Conservation (phyloP, 2,329 filamentous ascomycete species). For the Byssoonygena ceratinophila region DNA sequence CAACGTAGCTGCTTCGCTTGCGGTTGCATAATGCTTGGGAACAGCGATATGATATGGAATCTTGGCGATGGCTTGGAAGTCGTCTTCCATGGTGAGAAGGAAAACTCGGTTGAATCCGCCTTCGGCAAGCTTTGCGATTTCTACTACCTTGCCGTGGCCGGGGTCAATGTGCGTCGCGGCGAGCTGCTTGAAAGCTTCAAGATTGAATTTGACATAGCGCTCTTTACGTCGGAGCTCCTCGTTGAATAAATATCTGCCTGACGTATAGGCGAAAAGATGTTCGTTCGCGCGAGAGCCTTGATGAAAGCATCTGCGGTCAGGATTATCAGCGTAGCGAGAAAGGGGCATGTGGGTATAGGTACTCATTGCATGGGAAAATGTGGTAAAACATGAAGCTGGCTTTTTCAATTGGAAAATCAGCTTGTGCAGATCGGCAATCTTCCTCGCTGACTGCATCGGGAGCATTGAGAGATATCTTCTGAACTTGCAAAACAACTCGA, state of each 20-base stretch:
- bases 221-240: constrained; percentile 11
- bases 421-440: not conserved
- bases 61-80: constrained; percentile 20
- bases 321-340: not conserved
- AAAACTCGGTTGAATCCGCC: constrained; percentile 23
- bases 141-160: constrained; percentile 5
- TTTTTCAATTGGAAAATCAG: not conserved
- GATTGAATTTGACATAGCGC: constrained; percentile 14
- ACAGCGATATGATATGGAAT: constrained; percentile 21
- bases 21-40: constrained; percentile 20
- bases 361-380: not conserved
- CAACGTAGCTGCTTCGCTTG: constrained; percentile 31
- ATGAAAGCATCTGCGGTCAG: not conserved
- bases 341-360: not conserved
- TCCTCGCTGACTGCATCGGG: not conserved
- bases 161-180: constrained; percentile 10
- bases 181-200: constrained; percentile 14
- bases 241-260: constrained; percentile 14
- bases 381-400: not conserved
- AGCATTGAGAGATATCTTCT: too few relatives aligned
- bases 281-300: constrained; percentile 1
- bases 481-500: too few relatives aligned
- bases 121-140: constrained; percentile 20
- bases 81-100: constrained; percentile 20
- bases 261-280: constrained; percentile 14